These are phyloP conservation scores for Colletotrichum cordylinicola DNA, from an alignment of 2,329 filamentous ascomycete genomes.

Conservation along the genomic window DNA sequence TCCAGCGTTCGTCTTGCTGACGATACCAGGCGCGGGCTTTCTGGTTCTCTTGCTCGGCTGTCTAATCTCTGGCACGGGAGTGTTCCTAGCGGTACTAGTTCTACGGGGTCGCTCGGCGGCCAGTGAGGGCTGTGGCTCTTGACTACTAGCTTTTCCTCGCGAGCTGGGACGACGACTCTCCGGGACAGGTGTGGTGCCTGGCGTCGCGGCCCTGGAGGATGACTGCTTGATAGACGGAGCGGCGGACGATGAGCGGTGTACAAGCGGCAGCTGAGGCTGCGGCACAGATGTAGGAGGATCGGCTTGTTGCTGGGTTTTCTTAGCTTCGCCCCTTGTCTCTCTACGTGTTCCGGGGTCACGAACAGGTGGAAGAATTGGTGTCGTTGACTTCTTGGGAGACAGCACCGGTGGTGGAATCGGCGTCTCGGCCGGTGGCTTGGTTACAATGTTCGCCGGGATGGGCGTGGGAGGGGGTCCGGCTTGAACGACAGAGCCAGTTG, in stretches of 20 bases:
- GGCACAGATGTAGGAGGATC: neutral
- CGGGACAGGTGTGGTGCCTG: constrained; percentile 40
- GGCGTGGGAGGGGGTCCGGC: constrained; percentile 29
- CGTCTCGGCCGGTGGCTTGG: constrained; percentile 44
- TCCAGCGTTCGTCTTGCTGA: constrained; percentile 67
- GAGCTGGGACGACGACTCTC: constrained; percentile 56
- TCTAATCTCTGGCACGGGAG: constrained; percentile 55
- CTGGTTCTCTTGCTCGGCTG: constrained; percentile 64
- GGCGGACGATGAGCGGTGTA: constrained; percentile 24
- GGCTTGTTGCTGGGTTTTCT: constrained; percentile 41
- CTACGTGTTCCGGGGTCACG: constrained; percentile 40
- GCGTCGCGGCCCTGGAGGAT: constrained; percentile 39
- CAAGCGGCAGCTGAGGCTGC: constrained; percentile 16
- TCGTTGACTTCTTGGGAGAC: constrained; percentile 35
- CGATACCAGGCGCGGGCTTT: constrained; percentile 74
- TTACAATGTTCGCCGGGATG: constrained; percentile 39
- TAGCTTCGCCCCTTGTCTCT: constrained; percentile 51
- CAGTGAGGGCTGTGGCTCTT: constrained; percentile 54
- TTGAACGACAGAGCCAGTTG: constrained; percentile 5
- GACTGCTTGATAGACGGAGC: constrained; percentile 34
- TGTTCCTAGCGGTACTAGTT: constrained; percentile 62
- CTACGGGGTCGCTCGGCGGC: constrained; percentile 60
- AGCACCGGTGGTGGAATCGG: constrained; percentile 42
- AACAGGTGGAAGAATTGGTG: constrained; percentile 40
- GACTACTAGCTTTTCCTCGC: constrained; percentile 57